Evolutionary conservation across 768 basidiomycete species (phyloP), one percentile per base, ranked within the genome.

Genomic region (Tricholoma furcatifolium): DNA sequence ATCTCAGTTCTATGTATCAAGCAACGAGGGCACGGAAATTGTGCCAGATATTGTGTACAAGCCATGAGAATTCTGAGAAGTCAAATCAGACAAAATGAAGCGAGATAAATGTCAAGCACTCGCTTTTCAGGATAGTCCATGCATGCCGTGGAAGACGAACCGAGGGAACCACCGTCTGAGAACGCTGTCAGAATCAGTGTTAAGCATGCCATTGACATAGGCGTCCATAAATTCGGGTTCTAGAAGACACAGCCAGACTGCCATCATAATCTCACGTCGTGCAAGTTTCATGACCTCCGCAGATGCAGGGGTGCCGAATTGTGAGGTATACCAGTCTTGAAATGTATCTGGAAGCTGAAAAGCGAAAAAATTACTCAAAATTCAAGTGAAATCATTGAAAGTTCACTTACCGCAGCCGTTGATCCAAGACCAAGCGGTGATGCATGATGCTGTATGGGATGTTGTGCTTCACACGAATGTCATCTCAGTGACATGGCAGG

Each of bases 21-120:
- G 43, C 70, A 70, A 2, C 62, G 63, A 2, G 69, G 68, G 39
- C 70, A 71, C 4, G 68, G 69, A 41, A 60, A 69, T 6, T 24
- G 6, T 0, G 61, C 60, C 4, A 63, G 51, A 47, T 51, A 56
- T 4, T 54, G 51, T n/a, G 64, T 53, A 45, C 50, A 54, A 5
- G 57, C 58, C 44, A 68, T 42, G 2, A 71, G 51, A 24, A 64
- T 60, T 41, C 68, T 69, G 43, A n/a, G 18, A n/a, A n/a, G n/a
- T n/a, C 10, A 21, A n/a, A 32, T 10, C 2, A 47, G 6, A 30
- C 15, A 2, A 9, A 9, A 31, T 24, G 15, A 41, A 23, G 35
- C 15, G 5, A 31, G 31, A 24, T 35, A 34, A 21, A 15, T n/a
- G n/a, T n/a, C n/a, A 42, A 12, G 21, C 21, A 51, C 23, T 27